Percentiles rank a stretch among this genome's conserved stretches.
Evolutionary conservation across 306 rosid genomes (phyloP).

Genomic region (Carpinus fangiana): DNA sequence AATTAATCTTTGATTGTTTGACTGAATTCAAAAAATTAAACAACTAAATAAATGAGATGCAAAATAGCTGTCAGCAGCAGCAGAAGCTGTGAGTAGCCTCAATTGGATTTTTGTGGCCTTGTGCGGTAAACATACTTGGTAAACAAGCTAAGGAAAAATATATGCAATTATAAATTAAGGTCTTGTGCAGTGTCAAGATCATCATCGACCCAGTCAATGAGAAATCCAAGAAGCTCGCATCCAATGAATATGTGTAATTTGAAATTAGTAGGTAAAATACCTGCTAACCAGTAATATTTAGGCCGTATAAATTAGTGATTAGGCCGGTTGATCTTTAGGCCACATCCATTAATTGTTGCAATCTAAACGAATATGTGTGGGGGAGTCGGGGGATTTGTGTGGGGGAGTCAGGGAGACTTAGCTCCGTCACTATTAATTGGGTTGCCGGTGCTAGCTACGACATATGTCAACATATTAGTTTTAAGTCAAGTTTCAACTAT

Average conservation of each 20-base stretch:
- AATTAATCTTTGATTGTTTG: no score
- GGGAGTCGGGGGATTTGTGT: background rate
- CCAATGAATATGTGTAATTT: slow-evolving; percentile 3
- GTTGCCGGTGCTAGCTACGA: background rate
- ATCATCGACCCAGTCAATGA: background rate
- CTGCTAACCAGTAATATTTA: slow-evolving; percentile 32
- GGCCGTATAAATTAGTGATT: slow-evolving; percentile 41
- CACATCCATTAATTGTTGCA: slow-evolving; percentile 6
- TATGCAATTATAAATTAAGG: background rate
- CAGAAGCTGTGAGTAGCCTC: no score
- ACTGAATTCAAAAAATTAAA: no score
- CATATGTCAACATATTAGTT: background rate
- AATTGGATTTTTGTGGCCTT: no score
- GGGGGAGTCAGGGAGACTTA: background rate
- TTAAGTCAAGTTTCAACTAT: background rate
- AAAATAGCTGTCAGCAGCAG: background rate
- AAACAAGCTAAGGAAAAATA: background rate
- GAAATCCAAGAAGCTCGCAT: slow-evolving; percentile 14
- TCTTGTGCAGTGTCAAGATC: no score
- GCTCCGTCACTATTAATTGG: background rate
- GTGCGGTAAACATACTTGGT: background rate
- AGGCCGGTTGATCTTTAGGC: slow-evolving; percentile 54
- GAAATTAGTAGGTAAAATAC: slow-evolving; percentile 49
- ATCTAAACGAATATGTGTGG: background rate
- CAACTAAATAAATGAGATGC: background rate